Percentiles rank a stretch among this genome's conserved stretches.
Conservation (phyloP, 305 asterid species). For the Nicotiana rustica region DNA sequence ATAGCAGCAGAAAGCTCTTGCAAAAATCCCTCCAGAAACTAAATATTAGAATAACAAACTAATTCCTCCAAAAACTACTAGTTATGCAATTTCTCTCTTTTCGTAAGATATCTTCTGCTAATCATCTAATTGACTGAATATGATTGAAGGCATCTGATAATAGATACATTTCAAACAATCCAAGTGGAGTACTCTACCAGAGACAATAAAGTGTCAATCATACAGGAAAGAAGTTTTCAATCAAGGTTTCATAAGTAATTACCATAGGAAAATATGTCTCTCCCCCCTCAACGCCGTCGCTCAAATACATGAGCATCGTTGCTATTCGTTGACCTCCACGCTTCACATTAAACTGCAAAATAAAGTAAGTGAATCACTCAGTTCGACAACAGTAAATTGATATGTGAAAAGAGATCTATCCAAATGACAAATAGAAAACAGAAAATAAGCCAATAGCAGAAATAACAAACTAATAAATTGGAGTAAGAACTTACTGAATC, state of each 20-base stretch:
- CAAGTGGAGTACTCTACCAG: background rate
- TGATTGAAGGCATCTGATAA: background rate
- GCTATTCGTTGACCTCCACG: slow-evolving; percentile 95
- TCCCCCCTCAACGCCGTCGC: slow-evolving; percentile 89
- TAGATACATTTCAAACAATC: slow-evolving; percentile 18
- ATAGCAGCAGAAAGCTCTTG: slow-evolving; percentile 18
- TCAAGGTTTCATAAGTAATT: slow-evolving; percentile 37
- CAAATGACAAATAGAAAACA: slow-evolving; percentile 7
- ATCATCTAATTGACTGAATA: slow-evolving; percentile 26
- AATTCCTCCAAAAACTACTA: background rate
- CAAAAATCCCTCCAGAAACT: slow-evolving; percentile 17
- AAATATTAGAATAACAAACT: background rate
- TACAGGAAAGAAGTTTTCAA: background rate
- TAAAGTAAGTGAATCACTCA: slow-evolving; percentile 33
- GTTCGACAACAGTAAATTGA: slow-evolving; percentile 33
- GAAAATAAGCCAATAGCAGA: slow-evolving; percentile 7
- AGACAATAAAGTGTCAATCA: background rate
- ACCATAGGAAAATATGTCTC: slow-evolving; percentile 92
- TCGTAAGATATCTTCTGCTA: background rate
- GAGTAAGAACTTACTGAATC: slow-evolving; percentile 61
- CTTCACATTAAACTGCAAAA: slow-evolving; percentile 76
- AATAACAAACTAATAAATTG: slow-evolving; percentile 32
- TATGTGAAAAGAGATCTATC: slow-evolving; percentile 25
- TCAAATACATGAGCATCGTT: slow-evolving; percentile 91
- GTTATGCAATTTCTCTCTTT: background rate